Conservation (phyloP, 768 basidiomycete genomes). For the Strobilomyces echinocephalus region DNA sequence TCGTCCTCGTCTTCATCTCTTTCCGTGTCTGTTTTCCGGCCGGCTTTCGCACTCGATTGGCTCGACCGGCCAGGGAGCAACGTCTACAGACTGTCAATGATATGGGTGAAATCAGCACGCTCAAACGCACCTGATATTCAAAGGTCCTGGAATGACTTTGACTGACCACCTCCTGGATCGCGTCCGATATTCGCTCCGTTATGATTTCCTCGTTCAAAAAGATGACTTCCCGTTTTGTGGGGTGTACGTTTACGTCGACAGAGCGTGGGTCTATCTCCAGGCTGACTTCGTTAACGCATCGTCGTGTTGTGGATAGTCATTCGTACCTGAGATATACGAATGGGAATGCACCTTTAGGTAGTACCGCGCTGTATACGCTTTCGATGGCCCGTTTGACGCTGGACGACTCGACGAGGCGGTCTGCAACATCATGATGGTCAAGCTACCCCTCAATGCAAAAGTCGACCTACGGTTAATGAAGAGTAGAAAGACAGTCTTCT, state of each 20-base stretch:
- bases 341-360: constrained; percentile 86
- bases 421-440: constrained; percentile 35
- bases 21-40: constrained; percentile 35
- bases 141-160: constrained; percentile 65
- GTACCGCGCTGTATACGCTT: constrained; percentile 71
- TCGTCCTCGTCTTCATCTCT: constrained; percentile 31
- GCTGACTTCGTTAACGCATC: constrained; percentile 35
- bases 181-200: constrained; percentile 69
- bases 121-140: constrained; percentile 57
- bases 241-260: constrained; percentile 97
- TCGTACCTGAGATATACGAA: constrained; percentile 92
- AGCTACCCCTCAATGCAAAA: neutral
- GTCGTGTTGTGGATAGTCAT: neutral
- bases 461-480: constrained; percentile 86
- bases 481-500: constrained; percentile 77
- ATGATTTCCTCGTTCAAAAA: constrained; percentile 90
- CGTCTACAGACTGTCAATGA: constrained; percentile 38
- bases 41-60: constrained; percentile 22
- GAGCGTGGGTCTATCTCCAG: constrained; percentile 78
- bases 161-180: constrained; percentile 61
- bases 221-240: constrained; percentile 94
- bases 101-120: neutral
- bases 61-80: constrained; percentile 51
- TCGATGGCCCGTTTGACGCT: constrained; percentile 87
- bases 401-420: constrained; percentile 85